Evolutionary conservation across 2,329 filamentous ascomycete genomes (phyloP).

Genomic region (Cladobotryum mycophilum): DNA sequence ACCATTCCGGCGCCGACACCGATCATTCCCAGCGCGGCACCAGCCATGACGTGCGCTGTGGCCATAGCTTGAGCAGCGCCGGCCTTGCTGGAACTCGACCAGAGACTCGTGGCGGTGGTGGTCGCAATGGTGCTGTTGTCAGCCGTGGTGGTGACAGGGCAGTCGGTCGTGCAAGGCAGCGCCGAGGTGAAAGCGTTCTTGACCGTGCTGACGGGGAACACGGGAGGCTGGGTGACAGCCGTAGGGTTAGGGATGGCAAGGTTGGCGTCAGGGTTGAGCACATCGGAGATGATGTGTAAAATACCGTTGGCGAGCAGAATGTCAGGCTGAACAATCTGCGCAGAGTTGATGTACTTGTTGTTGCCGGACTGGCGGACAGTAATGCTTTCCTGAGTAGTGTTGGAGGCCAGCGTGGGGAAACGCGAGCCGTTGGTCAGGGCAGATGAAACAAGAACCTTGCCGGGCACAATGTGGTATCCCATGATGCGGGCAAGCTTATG

Average conservation of each 20-base stretch:
- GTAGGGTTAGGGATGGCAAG: conserved; percentile 31
- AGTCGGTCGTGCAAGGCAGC: conserved; percentile 37
- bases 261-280: conserved; percentile 38
- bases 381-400: conserved; percentile 37
- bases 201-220: conserved; percentile 46
- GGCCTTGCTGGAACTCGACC: conserved; percentile 19
- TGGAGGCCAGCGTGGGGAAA: conserved; percentile 29
- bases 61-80: conserved; percentile 15
- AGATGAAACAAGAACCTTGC: conserved; percentile 45
- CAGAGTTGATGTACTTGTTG: conserved; percentile 47
- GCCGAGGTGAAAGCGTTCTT: conserved; percentile 36
- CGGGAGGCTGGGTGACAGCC: conserved; percentile 39
- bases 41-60: conserved; percentile 21
- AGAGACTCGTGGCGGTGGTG: conserved; percentile 15
- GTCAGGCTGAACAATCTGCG: conserved; percentile 46
- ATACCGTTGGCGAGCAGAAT: conserved; percentile 52
- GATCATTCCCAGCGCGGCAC: conserved; percentile 23
- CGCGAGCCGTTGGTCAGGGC: conserved; percentile 26
- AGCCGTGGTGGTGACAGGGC: conserved; percentile 27
- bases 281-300: conserved; percentile 50
- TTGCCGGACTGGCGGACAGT: conserved; percentile 34
- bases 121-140: conserved; percentile 13
- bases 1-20: conserved; percentile 25
- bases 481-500: conserved; percentile 47
- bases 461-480: conserved; percentile 59